Base-by-base conservation (phyloP, 2,329 filamentous ascomycete genomes). In the Sarocladium brachiariae region DNA sequence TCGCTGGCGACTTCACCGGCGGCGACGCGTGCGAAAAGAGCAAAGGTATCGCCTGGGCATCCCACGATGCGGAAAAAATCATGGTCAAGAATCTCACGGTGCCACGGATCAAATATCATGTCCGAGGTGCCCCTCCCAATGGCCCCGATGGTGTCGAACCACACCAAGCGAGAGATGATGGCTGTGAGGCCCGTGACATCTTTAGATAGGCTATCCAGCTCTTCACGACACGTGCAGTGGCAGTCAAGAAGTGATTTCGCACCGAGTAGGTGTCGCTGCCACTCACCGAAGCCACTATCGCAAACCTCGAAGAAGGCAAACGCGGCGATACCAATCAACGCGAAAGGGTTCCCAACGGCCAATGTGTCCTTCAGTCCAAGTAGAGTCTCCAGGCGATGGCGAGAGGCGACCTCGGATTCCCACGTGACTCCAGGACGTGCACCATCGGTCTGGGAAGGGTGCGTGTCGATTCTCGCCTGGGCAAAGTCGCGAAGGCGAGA, bases 251-350 rank as follows among this genome's bases (percentile, higher is more conserved):
- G 50, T 0, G 66, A 69, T 6, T 63, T 64, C 0, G 69, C 70
- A 2, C 70, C 70, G 33, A 66, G 60, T 0, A 72, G 55, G 55
- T 72, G 69, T 4, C 65, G 59, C 35, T 65, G 52, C 69, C 70
- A 65, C 45, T 65, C 60, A 0, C 65, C 65, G 50, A 72, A 73
- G 0, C 66, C 61, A 0, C 67, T 63, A 25, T 70, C 68, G 34
- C 64, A 70, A 0, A 73, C 69, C 11, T 72, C 70, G 23, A 72
- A 68, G 30, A 73, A 66, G 0, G 70, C 69, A 53, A 73, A 72
- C 0, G 66, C 69, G 0, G 69, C 69, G 16, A 73, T 72, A 1
- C 69, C 70, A 4, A 73, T 61, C 8, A 73, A 61, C 0, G 70
- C 70, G 46, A 71, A 62, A 0, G 70, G 70, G 30, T 72, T 65